These are phyloP conservation scores for Xylaria palmicola DNA, from an alignment of 495 filamentous ascomycete species.

Conservation along the genomic window DNA sequence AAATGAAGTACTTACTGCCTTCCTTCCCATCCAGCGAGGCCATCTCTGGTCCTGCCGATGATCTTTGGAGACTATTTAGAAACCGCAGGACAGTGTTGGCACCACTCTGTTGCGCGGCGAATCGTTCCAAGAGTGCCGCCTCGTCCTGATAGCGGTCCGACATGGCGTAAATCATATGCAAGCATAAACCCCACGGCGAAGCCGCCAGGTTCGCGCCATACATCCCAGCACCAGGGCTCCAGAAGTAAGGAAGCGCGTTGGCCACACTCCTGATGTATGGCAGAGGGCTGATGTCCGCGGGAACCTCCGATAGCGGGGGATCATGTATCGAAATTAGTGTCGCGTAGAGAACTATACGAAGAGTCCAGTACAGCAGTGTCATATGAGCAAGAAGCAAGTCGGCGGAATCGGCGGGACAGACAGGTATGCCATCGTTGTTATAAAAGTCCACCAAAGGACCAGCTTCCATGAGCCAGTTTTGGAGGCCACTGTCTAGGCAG, in stretches of 20 bases:
- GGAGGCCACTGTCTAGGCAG: neutral
- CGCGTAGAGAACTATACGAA: neutral
- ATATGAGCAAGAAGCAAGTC: constrained; percentile 4
- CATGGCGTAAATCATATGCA: constrained; percentile 1
- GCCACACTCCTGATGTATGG: constrained; percentile 2
- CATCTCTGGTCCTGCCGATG: neutral
- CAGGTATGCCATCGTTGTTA: neutral
- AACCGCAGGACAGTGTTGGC: neutral
- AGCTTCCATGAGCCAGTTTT: neutral
- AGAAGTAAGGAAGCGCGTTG: constrained; percentile 12
- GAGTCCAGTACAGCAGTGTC: constrained; percentile 9
- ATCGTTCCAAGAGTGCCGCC: neutral
- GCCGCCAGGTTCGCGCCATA: constrained; percentile 6
- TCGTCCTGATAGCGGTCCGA: neutral
- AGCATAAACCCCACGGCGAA: neutral
- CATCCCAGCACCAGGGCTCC: constrained; percentile 3
- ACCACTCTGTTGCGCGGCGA: neutral
- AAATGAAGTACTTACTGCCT: neutral
- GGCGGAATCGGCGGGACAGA: neutral
- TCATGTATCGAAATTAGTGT: constrained; percentile 1
- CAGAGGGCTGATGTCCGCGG: neutral
- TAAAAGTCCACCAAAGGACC: neutral
- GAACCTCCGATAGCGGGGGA: neutral
- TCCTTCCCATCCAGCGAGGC: neutral
- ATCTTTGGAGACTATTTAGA: constrained; percentile 1